Base-by-base conservation (phyloP, 768 basidiomycete genomes). In the Lactifluus subvellereus region DNA sequence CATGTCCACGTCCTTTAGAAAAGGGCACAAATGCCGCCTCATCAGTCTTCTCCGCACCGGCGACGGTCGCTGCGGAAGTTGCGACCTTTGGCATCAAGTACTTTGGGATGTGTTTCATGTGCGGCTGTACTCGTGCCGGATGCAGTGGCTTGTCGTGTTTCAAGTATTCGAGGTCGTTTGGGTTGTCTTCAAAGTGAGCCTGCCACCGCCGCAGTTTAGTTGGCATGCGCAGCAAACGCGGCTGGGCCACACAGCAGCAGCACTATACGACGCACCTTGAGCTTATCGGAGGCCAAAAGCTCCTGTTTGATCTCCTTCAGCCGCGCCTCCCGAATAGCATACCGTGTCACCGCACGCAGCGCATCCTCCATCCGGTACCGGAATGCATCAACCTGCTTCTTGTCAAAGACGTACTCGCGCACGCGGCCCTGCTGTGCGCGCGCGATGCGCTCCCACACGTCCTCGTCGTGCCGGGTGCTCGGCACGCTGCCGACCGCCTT, bases 181-280 rank as follows among this genome's bases (percentile, higher is more conserved):
- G 96, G 71, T 98, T 94, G 71, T 98, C 94, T 71, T 98, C 94
- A 66, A 99, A 98, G 74, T 98, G 96, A 6, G 94, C 93, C 95
- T 98, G 69, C 2, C 22, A 47, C 10, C 51, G 9, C 59, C 58
- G 13, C n/a, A 9, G 9, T 43, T 22, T 1, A 7, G 14, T 30
- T 43, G 40, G 30, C 5, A 45, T 27, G 48, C 35, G 32, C 8
- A 18, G 2, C 38, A 54, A 18, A 27, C 2, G 4, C 2, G 11
- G 33, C 18, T 14, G 40, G 11, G 22, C 11, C 20, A 37, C 38
- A 6, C 35, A 16, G 56, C 37, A 16, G 56, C 37, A 53, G 52
- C 52, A 20, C 5, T 30, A 35, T 40, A n/a, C 14, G 14, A 56
- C 82, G 40, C 62, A 94, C 95, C 84, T 98, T 98, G 53, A 98